These are phyloP conservation scores for Phytophthora chlamydospora DNA, from an alignment of 352 stramenopile genomes.

Conservation along the genomic window DNA sequence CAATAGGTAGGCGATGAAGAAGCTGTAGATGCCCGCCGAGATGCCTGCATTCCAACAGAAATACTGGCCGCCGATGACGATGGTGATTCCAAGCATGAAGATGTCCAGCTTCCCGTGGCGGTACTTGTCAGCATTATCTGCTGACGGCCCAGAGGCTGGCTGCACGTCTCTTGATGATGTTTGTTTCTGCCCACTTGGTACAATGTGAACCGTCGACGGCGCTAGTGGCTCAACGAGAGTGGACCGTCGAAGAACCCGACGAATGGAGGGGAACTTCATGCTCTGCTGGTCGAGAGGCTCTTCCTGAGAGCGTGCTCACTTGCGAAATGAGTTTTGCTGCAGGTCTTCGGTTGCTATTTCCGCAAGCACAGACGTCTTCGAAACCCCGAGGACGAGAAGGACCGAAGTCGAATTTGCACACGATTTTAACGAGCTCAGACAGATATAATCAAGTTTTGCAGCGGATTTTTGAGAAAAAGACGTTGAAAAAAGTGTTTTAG, in stretches of 20 bases:
- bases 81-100: constrained; percentile 41
- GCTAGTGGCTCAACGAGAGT: constrained; percentile 1
- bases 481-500: neutral
- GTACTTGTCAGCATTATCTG: constrained; percentile 19
- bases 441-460: no score
- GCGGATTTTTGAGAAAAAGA: no score
- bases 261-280: constrained; percentile 3
- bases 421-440: no score
- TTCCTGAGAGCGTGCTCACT: neutral
- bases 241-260: neutral
- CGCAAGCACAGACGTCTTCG: neutral
- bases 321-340: constrained; percentile 2
- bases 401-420: neutral
- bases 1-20: constrained; percentile 32
- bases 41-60: constrained; percentile 49
- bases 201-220: constrained; percentile 9
- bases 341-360: constrained; percentile 3
- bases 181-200: neutral
- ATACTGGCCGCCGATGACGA: constrained; percentile 52
- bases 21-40: constrained; percentile 38
- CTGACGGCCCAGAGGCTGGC: neutral
- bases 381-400: constrained; percentile 15
- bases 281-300: no score
- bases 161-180: neutral
- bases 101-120: constrained; percentile 29